Base-by-base conservation (phyloP, 805 yeast species). In the Wickerhamiella domercqiae region DNA sequence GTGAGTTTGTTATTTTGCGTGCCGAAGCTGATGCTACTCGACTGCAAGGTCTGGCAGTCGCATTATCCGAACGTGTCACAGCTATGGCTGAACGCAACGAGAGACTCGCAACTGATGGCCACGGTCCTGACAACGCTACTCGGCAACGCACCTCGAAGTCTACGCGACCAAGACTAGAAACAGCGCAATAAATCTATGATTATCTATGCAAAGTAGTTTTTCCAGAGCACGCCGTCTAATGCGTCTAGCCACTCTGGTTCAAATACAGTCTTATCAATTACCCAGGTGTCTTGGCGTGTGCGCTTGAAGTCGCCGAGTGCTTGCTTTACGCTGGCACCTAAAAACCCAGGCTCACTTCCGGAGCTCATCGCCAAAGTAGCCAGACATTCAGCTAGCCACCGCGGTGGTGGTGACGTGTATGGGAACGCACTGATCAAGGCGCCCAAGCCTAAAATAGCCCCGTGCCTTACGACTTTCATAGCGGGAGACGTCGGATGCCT, bases 281-380 rank as follows among this genome's bases (percentile, higher is more conserved):
- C 93, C 98, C 98, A 87, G 0, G 96, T 83, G 50, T 87, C 98
- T 41, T 86, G 93, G 46, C 97, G 70, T 4, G 82, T 73, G 61
- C 84, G 84, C 55, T 86, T 87, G 61, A 90, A 90, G 44, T 73
- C 76, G 45, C 93, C 76, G 36, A 87, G 64, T 2, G 72, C 68
- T 22, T 74, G 75, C 56, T 87, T 87, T 5, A 94, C 93, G 1
- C 93, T 70, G 38, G 76, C 71, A 1, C 94, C 94, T 21, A 79
- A 72, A 37, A 75, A 54, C 5, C 96, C 96, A 14, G 75, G 75
- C 16, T 79, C 69, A 13, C 78, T 72, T 2, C 77, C 67, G 2
- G 83, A 75, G 53, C 74, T 75, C 19, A 69, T 70, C 0, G 94
- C 84, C 41, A 90, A 59, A 1, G 70, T 61, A 1, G 78, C 67